These are phyloP conservation scores for Dioscorea alata DNA, from an alignment of 106 monocot species.

Conservation along the genomic window DNA sequence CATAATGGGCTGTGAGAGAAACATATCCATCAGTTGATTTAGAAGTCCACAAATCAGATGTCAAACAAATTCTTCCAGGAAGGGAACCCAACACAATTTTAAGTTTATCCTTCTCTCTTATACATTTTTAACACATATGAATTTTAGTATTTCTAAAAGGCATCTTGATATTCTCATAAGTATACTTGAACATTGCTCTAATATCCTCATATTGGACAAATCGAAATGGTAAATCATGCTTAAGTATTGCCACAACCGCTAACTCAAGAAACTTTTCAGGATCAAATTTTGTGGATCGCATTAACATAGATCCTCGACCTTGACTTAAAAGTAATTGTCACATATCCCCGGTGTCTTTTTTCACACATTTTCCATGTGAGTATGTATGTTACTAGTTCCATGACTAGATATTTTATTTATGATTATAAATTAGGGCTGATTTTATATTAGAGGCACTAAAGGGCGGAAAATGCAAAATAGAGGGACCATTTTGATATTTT, in stretches of 20 bases:
- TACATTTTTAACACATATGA: background rate
- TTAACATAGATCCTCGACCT: background rate
- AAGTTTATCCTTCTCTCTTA: background rate
- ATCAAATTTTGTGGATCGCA: background rate
- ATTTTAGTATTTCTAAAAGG: background rate
- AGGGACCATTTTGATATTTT: no score
- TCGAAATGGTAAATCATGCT: background rate
- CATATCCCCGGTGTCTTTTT: background rate
- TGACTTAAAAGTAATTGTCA: background rate
- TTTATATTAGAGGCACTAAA: no score
- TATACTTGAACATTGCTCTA: background rate
- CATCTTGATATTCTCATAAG: background rate
- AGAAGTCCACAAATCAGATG: constrained; percentile 7
- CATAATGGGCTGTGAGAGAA: constrained; percentile 8
- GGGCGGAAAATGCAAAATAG: no score
- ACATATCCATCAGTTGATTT: constrained; percentile 5
- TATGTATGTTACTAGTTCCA: no score
- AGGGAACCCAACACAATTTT: background rate
- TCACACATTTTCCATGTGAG: no score
- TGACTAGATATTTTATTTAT: no score
- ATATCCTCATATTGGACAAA: background rate
- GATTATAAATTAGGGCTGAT: no score
- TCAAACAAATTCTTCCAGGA: constrained; percentile 2
- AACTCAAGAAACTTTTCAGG: background rate
- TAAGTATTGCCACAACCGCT: background rate